Evolutionary conservation across 306 rosid genomes (phyloP).

Genomic region (Corylus avellana): DNA sequence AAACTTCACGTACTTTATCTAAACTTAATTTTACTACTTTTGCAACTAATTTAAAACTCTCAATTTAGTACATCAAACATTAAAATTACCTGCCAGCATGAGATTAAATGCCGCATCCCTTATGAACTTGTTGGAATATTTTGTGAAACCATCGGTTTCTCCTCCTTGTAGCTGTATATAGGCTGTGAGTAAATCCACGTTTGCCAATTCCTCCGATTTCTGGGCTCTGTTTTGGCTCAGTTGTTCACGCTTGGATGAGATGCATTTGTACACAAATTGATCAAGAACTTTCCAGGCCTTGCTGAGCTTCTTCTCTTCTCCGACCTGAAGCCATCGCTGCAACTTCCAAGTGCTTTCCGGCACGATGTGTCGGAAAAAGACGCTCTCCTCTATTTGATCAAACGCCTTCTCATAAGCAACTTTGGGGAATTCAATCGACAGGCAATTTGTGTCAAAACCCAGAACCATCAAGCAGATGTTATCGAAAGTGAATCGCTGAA

Average conservation of each 20-base stretch:
- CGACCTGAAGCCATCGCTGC: conserved; percentile 31
- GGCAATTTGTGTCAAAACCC: conserved; percentile 22
- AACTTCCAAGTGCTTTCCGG: conserved; percentile 32
- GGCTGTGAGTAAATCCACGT: not conserved
- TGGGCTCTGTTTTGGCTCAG: not conserved
- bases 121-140: not conserved
- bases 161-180: not conserved
- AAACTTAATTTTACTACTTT: too few species aligned
- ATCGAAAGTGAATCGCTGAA: conserved; percentile 31
- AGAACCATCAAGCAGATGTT: conserved; percentile 20
- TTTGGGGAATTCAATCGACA: conserved; percentile 7
- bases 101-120: conserved; percentile 6
- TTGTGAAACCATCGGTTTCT: not conserved
- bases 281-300: conserved; percentile 20
- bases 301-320: conserved; percentile 13
- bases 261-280: conserved; percentile 10
- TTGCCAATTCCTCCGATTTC: not conserved
- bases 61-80: too few species aligned
- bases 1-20: too few species aligned
- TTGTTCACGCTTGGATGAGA: conserved; percentile 20
- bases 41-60: too few species aligned
- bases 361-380: conserved; percentile 12
- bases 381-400: conserved; percentile 20
- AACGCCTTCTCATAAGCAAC: conserved; percentile 25
- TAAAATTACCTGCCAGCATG: not conserved